phyloP scores from a whole-genome alignment of 2,329 filamentous ascomycete genomes.

The Apiospora rasikravindrae region DNA sequence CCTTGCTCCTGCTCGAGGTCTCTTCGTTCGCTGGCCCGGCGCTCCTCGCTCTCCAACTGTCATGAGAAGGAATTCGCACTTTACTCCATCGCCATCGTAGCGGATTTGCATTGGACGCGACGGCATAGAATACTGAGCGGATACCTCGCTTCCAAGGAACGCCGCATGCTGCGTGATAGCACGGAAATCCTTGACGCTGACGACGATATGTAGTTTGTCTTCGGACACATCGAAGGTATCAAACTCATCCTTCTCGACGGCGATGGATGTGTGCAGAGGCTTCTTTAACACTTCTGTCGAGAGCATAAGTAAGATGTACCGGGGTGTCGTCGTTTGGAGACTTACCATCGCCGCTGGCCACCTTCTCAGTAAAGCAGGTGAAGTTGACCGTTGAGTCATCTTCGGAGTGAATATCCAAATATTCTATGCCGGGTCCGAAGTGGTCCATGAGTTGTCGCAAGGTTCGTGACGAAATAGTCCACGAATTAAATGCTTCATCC shows the following conservation, averaged over 20 bases:
- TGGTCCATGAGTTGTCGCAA: constrained; percentile 79
- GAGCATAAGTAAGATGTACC: not conserved
- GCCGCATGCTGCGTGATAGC: constrained; percentile 79
- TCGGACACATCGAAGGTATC: constrained; percentile 72
- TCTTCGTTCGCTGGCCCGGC: constrained; percentile 54
- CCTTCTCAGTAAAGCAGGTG: constrained; percentile 82
- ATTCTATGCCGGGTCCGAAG: constrained; percentile 80
- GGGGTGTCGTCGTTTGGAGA: not conserved
- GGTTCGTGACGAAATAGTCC: constrained; percentile 74
- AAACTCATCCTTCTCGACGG: constrained; percentile 78
- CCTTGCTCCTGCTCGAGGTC: constrained; percentile 45
- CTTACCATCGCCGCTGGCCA: constrained; percentile 68
- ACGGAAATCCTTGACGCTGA: constrained; percentile 83
- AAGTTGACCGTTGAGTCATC: constrained; percentile 76
- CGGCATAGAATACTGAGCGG: constrained; percentile 73
- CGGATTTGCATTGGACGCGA: constrained; percentile 74
- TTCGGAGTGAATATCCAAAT: constrained; percentile 78
- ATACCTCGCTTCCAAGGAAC: constrained; percentile 68
- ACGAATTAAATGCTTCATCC: constrained; percentile 68
- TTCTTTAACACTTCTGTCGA: constrained; percentile 74
- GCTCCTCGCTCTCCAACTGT: constrained; percentile 72
- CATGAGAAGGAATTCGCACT: constrained; percentile 82
- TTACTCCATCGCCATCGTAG: constrained; percentile 71
- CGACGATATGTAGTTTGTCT: constrained; percentile 77
- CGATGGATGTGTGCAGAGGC: constrained; percentile 79